Percentiles rank a stretch among this genome's conserved stretches.
These are phyloP conservation scores for Mycena latifolia DNA, from an alignment of 768 basidiomycete genomes.

Conservation along the genomic window DNA sequence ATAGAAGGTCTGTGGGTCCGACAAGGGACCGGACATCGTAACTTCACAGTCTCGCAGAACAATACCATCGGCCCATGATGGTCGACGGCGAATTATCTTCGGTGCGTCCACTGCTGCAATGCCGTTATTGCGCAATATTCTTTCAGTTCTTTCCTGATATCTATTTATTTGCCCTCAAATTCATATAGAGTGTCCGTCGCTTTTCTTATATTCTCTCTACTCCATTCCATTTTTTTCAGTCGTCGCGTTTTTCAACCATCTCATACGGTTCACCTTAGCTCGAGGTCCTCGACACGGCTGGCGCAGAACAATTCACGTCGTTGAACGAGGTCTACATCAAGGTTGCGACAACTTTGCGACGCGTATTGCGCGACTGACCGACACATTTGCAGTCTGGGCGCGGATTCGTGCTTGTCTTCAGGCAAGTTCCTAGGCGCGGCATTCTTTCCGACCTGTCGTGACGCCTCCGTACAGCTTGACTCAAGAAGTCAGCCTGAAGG, in stretches of 20 bases:
- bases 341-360: constrained; percentile 50
- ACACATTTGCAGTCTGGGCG: constrained; percentile 62
- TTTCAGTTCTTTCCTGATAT: constrained; percentile 8
- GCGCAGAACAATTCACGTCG: constrained; percentile 87
- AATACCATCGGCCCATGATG: constrained; percentile 74
- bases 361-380: constrained; percentile 6
- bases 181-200: constrained; percentile 28
- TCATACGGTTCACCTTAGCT: constrained; percentile 59
- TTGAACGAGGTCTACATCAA: constrained; percentile 88
- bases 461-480: constrained; percentile 66
- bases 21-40: not conserved
- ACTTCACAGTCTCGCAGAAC: constrained; percentile 59
- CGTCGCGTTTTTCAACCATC: constrained; percentile 12
- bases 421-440: constrained; percentile 52
- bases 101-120: constrained; percentile 55
- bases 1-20: constrained; percentile 75
- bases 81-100: constrained; percentile 74
- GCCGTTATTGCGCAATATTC: constrained; percentile 22
- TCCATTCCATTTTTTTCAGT: constrained; percentile 1
- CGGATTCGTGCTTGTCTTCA: constrained; percentile 90
- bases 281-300: constrained; percentile 86
- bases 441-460: constrained; percentile 23
- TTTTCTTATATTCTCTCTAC: constrained; percentile 18
- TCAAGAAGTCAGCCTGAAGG: constrained; percentile 83
- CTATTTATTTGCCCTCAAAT: constrained; percentile 27